Base-by-base conservation (phyloP, 208 protist genomes). In the Wallacemonas sp. region DNA sequence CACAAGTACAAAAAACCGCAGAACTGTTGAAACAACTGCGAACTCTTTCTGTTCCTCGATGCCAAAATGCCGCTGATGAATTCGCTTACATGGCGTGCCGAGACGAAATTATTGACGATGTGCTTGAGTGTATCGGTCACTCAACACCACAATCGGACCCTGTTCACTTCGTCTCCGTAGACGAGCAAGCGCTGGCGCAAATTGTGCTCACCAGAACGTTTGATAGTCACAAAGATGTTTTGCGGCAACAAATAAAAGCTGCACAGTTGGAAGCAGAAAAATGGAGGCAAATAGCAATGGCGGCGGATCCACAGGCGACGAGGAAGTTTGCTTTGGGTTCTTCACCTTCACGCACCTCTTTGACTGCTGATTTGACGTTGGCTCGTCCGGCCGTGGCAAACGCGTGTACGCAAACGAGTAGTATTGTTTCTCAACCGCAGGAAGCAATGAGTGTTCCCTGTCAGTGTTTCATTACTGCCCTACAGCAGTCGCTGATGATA, bases 251-350 rank as follows among this genome's bases (percentile, higher is more conserved):
- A 34, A 33, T 78, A 0, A 12, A 47, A 2, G 45, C n/a, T 22
- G 66, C 66, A 26, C 42, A 68, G 30, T 17, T 24, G 12, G 66
- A 78, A 61, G 44, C 47, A 49, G 54, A 63, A 42, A 62, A 44
- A 56, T 69, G 60, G 72, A 77, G 64, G 33, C 0, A 41, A 47
- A 68, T 70, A 39, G 71, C 66, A 36, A 15, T 64, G n/a, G 21
- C 26, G 15, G 39, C 27, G 12, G 17, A 39, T 8, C 19, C 38
- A 2, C 6, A 53, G 19, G 62, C 41, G 3, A 11, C 17, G 2
- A 21, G 12, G 2, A 42, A 15, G n/a, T 60, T 44, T 54, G 46
- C 36, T 41, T 6, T n/a, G n/a, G n/a, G n/a, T n/a, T n/a, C n/a
- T n/a, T n/a, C n/a, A n/a, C n/a, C n/a, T n/a, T n/a, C n/a, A n/a